Evolutionary conservation across 345 rosid species (phyloP), one percentile per base, ranked within the genome.

Genomic region (Pelargonium nanum): DNA sequence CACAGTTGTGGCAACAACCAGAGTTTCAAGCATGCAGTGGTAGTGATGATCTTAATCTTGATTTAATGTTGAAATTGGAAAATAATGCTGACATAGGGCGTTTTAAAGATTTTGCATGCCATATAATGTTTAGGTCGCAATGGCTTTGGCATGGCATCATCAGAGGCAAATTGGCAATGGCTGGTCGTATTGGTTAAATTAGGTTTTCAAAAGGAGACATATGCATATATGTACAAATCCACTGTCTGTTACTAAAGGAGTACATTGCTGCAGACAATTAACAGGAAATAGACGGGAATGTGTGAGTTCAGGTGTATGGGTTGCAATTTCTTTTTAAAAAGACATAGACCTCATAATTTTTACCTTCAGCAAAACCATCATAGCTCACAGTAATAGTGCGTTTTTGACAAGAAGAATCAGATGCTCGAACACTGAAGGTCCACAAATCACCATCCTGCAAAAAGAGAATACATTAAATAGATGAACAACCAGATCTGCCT

Each of bases 281-380:
- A 30, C 9, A 9, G 48, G 15, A 40, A n/a, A n/a, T n/a, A n/a
- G n/a, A n/a, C n/a, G n/a, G n/a, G n/a, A n/a, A n/a, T n/a, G n/a
- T n/a, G n/a, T n/a, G n/a, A n/a, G n/a, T n/a, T n/a, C n/a, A n/a
- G n/a, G n/a, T n/a, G n/a, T n/a, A 40, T 40, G 48, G 15, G 48
- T 40, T 40, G 48, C 15, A 40, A 40, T 12, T 40, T 40, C n/a
- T n/a, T n/a, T 40, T 40, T 40, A 2, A 28, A 3, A 6, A 17
- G 15, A 40, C 48, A 40, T 28, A 9, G 48, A 40, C 48, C 48
- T 40, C 9, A 40, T 1, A 10, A 19, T 24, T 34, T 48, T 51
- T 76, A 89, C 99, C 99, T 85, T 93, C 99, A 3, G 97, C 92
- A 69, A 93, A 93, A 60, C 99, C 99, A 56, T 89, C 99, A 66